Evolutionary conservation across 345 rosid species (phyloP).

Genomic region (Gossypium sturtianum): DNA sequence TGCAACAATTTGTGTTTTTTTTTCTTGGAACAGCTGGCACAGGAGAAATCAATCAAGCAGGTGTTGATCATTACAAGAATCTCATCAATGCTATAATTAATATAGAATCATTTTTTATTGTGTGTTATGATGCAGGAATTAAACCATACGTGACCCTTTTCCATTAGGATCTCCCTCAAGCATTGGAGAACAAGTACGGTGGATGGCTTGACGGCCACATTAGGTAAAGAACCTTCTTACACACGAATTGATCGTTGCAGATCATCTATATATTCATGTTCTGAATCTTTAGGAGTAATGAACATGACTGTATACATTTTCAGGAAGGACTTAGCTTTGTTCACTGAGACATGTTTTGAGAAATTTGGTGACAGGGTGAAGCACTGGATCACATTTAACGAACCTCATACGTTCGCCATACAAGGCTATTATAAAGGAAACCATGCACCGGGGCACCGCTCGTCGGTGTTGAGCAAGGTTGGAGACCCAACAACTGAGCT

Average conservation of each 20-base stretch:
- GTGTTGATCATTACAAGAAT: constrained; percentile 84
- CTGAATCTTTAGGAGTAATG: too few relatives aligned
- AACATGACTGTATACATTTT: neutral
- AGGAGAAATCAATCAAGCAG: constrained; percentile 76
- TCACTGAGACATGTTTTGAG: constrained; percentile 74
- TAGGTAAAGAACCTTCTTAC: constrained; percentile 35
- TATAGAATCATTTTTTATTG: neutral
- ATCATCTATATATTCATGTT: neutral
- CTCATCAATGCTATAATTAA: constrained; percentile 71
- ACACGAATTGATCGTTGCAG: neutral
- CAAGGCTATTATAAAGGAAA: constrained; percentile 88
- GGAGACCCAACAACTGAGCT: constrained; percentile 88
- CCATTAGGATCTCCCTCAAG: constrained; percentile 98
- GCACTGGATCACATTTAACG: constrained; percentile 91
- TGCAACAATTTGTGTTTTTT: neutral
- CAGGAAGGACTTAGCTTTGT: constrained; percentile 74
- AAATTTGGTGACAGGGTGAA: constrained; percentile 88
- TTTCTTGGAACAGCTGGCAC: constrained; percentile 46
- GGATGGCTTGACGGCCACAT: constrained; percentile 80
- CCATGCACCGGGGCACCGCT: constrained; percentile 81
- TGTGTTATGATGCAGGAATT: constrained; percentile 34
- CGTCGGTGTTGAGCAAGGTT: constrained; percentile 46
- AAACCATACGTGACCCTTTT: constrained; percentile 84
- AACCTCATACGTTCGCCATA: constrained; percentile 69
- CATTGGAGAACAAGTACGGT: constrained; percentile 60